Base-by-base conservation (phyloP, 2,329 filamentous ascomycete genomes). In the Hypoxylon sp. region DNA sequence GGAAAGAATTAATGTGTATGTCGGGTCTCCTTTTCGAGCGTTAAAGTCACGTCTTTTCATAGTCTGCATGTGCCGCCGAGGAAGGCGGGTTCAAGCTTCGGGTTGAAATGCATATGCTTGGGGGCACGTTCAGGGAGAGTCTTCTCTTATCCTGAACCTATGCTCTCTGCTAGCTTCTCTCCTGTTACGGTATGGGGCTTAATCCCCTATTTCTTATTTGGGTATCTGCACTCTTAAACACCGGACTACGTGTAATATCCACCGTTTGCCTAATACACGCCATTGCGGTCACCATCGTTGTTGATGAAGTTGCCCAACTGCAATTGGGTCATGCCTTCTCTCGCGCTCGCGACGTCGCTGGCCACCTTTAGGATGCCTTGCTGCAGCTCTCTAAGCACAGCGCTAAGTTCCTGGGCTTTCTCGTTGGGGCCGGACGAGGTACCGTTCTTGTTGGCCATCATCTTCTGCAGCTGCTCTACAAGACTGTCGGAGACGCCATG, bases 321-420 rank as follows among this genome's bases (percentile, higher is more conserved):
- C 54, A 90, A 75, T 67, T 83, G 83, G 57, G 88, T 87, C 60
- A 89, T 82, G 33, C 84, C 84, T 74, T 91, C 89, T 65, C 87
- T 85, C 3, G 83, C 83, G 48, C 79, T 79, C 2, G 87, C 88
- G 51, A 91, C 83, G 58, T 87, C 83, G 22, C 83, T 82, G 4
- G 89, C 89, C 59, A 90, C 88, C 55, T 86, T 84, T 59, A 90
- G 76, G 58, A 91, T 89, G 60, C 87, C 85, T 70, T 85, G 82
- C 77, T 91, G 88, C 64, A 91, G 89, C 69, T 91, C 89, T 16
- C 84, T 81, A 68, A 91, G 80, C 44, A 89, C 87, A 11, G 82
- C 83, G 14, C 85, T 85, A 45, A 90, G 79, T 73, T 85, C 83
- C 33, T 80, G 77, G 18, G 82, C 77, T 67, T 79, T 79, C 75